Percentiles rank a stretch among this genome's conserved stretches.
Evolutionary conservation across 1,284 basidiomycete genomes (phyloP).

Genomic region (Neonothopanus nambi): DNA sequence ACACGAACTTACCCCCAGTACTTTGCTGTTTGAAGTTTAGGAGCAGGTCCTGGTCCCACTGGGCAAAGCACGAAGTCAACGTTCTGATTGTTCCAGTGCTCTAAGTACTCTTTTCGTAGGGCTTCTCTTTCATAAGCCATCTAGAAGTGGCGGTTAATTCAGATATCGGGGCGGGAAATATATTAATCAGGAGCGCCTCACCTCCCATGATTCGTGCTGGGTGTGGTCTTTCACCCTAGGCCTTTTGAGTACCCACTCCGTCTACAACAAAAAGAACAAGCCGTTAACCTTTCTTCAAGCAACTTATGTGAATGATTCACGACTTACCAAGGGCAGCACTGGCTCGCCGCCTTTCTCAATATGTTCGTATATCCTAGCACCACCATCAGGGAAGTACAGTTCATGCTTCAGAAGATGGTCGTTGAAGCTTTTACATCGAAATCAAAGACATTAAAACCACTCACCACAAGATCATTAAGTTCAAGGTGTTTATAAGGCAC

Average conservation of each 20-base stretch:
- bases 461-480: conserved; percentile 34
- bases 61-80: conserved; percentile 34
- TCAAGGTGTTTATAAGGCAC: conserved; percentile 36
- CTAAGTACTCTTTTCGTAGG: conserved; percentile 27
- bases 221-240: conserved; percentile 26
- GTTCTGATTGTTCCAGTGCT: conserved; percentile 27
- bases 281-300: too few species aligned
- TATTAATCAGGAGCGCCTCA: too few species aligned
- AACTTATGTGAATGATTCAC: too few species aligned
- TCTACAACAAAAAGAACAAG: background rate
- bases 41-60: conserved; percentile 26
- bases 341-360: too few species aligned
- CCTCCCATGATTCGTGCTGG: conserved; percentile 31
- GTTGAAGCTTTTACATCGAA: too few species aligned
- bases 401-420: too few species aligned
- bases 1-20: conserved; percentile 31
- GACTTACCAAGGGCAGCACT: too few species aligned
- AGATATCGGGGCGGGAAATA: too few species aligned
- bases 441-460: conserved; percentile 7
- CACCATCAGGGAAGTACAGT: conserved; percentile 26
- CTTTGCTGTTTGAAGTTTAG: conserved; percentile 27
- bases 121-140: conserved; percentile 26
- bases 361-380: conserved; percentile 16
- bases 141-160: conserved; percentile 16
- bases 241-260: conserved; percentile 29